Evolutionary conservation across 176 grass and related monocot species (phyloP).

Genomic region (Tillandsia leiboldiana): DNA sequence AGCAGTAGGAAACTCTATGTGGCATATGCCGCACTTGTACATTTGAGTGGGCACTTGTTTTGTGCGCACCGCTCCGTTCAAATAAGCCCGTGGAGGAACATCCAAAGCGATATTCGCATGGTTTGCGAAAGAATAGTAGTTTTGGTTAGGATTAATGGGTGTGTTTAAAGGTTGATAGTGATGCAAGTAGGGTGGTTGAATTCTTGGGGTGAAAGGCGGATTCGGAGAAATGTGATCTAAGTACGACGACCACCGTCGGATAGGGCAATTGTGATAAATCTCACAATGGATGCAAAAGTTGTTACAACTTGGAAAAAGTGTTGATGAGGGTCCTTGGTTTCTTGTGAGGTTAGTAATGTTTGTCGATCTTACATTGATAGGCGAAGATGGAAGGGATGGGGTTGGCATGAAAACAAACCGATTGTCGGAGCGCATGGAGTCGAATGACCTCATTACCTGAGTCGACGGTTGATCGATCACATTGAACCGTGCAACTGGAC

Average conservation of each 20-base stretch:
- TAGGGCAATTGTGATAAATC: not conserved
- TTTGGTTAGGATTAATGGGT: not conserved
- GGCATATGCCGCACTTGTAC: not conserved
- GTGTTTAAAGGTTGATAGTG: not conserved
- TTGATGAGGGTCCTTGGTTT: not conserved
- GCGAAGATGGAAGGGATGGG: not conserved
- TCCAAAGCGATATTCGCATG: not conserved
- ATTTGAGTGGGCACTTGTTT: not conserved
- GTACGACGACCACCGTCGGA: not conserved
- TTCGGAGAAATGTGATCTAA: not conserved
- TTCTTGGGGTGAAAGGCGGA: not conserved
- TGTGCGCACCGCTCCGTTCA: not conserved
- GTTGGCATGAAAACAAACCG: constrained; percentile 3
- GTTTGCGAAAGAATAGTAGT: not conserved
- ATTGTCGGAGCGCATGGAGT: not conserved
- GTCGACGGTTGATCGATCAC: not conserved
- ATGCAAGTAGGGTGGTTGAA: not conserved
- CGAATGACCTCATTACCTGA: not conserved
- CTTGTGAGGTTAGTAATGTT: not conserved
- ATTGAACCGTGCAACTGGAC: not conserved
- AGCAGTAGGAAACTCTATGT: constrained; percentile 3
- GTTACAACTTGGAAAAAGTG: not conserved
- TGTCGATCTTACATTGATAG: not conserved
- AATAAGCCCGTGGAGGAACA: not conserved
- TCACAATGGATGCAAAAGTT: too few species aligned